Conservation (phyloP, 2,329 filamentous ascomycete species). For the Fusarium metavorans region DNA sequence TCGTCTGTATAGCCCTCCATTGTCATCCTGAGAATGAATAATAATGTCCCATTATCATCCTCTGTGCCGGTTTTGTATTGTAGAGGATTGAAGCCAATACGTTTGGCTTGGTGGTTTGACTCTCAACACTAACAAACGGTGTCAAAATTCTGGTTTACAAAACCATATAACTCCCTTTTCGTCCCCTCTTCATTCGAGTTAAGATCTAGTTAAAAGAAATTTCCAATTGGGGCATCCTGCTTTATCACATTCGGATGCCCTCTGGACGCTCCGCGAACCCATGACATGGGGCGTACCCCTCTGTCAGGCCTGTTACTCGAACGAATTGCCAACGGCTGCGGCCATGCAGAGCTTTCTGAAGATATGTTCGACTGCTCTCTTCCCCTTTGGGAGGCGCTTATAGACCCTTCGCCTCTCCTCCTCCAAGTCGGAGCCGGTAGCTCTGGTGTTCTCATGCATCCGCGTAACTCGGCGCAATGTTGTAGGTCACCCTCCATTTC, state of each 20-base stretch:
- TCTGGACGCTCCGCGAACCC: background rate
- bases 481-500: constrained; percentile 43
- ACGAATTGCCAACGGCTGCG: constrained; percentile 12
- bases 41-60: background rate
- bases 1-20: background rate
- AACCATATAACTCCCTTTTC: background rate
- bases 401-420: background rate
- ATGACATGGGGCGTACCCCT: background rate
- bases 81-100: background rate
- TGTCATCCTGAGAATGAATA: background rate
- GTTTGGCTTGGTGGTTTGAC: constrained; percentile 2
- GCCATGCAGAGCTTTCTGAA: constrained; percentile 8
- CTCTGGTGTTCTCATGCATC: constrained; percentile 38
- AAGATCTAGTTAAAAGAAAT: background rate
- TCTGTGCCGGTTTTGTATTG: background rate
- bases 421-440: background rate
- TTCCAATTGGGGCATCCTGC: background rate
- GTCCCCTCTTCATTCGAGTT: too few relatives aligned
- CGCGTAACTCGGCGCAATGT: constrained; percentile 32
- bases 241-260: background rate
- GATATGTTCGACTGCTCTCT: constrained; percentile 1
- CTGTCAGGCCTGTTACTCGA: background rate
- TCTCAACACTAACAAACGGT: background rate
- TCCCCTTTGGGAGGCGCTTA: background rate
- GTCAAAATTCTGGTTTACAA: background rate